A percentile compares a stretch with the other conserved stretches of the same genome.
Conservation (phyloP, 257 asterid genomes). For the Nicotiana tomentosiformis region DNA sequence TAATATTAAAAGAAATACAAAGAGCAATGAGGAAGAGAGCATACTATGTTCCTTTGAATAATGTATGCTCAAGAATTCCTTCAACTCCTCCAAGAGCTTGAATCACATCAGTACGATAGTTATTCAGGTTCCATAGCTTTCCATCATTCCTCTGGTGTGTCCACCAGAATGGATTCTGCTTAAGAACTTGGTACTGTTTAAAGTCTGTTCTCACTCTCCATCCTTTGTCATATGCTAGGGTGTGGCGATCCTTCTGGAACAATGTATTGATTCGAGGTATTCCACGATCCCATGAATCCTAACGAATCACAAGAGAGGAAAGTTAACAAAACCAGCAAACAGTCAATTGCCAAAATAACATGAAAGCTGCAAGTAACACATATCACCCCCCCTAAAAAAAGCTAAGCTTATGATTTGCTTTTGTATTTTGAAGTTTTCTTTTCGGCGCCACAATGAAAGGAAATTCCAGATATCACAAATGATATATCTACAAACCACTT, state of each 20-base stretch:
- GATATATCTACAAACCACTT: neutral
- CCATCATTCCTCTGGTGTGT: slow-evolving; percentile 99
- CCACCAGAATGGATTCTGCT: slow-evolving; percentile 99
- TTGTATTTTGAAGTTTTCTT: neutral
- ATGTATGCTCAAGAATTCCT: slow-evolving; percentile 97
- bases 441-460: neutral
- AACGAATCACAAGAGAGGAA: neutral
- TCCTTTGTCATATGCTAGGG: slow-evolving; percentile 99
- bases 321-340: neutral
- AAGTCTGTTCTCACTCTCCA: slow-evolving; percentile 99
- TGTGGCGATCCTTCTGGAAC: slow-evolving; percentile 98
- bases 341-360: neutral
- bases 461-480: neutral
- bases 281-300: slow-evolving; percentile 99
- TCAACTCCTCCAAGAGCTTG: slow-evolving; percentile 96
- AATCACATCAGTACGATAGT: slow-evolving; percentile 95
- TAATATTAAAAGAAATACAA: neutral
- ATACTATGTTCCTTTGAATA: slow-evolving; percentile 98
- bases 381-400: too few relatives aligned
- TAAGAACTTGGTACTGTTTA: slow-evolving; percentile 97
- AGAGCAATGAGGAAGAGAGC: slow-evolving; percentile 18
- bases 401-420: neutral
- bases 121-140: slow-evolving; percentile 95
- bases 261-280: slow-evolving; percentile 97
- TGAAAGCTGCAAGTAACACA: neutral